Conservation (phyloP, 2,329 filamentous ascomycete species). For the Hypoxylon sp. region DNA sequence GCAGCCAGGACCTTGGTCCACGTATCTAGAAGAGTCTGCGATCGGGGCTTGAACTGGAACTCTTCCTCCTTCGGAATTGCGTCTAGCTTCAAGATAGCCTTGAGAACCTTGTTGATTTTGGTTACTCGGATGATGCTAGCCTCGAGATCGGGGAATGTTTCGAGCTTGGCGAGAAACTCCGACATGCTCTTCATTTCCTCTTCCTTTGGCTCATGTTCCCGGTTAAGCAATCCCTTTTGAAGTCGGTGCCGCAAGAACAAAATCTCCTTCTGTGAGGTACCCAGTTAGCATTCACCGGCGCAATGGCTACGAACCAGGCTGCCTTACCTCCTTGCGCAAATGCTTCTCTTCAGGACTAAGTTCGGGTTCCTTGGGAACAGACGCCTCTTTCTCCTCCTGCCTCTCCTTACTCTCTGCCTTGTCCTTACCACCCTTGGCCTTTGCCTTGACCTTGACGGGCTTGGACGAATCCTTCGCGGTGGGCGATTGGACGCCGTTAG, state of each 20-base stretch:
- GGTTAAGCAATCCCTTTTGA: slow-evolving; percentile 90
- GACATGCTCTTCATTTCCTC: slow-evolving; percentile 85
- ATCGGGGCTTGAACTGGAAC: slow-evolving; percentile 88
- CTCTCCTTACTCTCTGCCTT: slow-evolving; percentile 61
- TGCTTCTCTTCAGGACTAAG: slow-evolving; percentile 69
- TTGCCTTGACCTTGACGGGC: slow-evolving; percentile 66
- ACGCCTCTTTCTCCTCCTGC: slow-evolving; percentile 66
- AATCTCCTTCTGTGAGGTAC: slow-evolving; percentile 76
- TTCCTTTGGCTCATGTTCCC: slow-evolving; percentile 86
- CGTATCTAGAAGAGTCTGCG: slow-evolving; percentile 81
- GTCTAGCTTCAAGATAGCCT: slow-evolving; percentile 89
- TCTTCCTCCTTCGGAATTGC: slow-evolving; percentile 90
- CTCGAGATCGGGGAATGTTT: slow-evolving; percentile 83
- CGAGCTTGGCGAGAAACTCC: slow-evolving; percentile 82
- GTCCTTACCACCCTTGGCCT: slow-evolving; percentile 62
- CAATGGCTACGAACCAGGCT: neutral
- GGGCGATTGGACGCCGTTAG: slow-evolving; percentile 69
- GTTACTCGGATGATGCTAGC: slow-evolving; percentile 88
- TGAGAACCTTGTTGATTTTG: slow-evolving; percentile 99
- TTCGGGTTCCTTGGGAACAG: slow-evolving; percentile 66
- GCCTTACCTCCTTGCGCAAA: slow-evolving; percentile 68
- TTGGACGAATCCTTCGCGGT: slow-evolving; percentile 61
- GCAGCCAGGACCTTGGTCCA: slow-evolving; percentile 87
- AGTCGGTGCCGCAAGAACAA: slow-evolving; percentile 93
- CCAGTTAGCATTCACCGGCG: slow-evolving; percentile 52